These are phyloP conservation scores for Erodium moschatum DNA, from an alignment of 441 rosid genomes.

Conservation along the genomic window DNA sequence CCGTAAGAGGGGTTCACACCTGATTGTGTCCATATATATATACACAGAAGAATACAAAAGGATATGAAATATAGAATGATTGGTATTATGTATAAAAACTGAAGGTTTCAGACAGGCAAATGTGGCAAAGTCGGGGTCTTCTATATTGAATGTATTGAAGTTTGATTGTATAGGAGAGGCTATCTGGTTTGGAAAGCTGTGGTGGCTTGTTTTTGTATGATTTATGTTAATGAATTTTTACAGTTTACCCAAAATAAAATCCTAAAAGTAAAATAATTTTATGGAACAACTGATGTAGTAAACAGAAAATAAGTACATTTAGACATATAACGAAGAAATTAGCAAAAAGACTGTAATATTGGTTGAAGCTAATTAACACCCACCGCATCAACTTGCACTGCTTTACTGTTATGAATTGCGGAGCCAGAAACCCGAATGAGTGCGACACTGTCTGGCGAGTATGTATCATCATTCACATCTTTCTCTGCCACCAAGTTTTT, in stretches of 20 bases:
- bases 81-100: not conserved
- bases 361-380: constrained; percentile 21
- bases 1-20: no score
- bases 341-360: not conserved
- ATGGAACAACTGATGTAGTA: not conserved
- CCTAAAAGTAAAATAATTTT: not conserved
- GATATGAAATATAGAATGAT: no score
- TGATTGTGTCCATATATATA: no score
- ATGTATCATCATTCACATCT: constrained; percentile 65
- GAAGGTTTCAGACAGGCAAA: not conserved
- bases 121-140: not conserved
- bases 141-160: no score
- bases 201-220: not conserved
- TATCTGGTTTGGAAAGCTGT: not conserved
- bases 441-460: constrained; percentile 57
- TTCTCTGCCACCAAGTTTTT: constrained; percentile 50
- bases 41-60: not conserved
- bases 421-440: constrained; percentile 82
- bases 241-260: not conserved
- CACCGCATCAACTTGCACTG: constrained; percentile 86
- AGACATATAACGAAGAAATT: not conserved
- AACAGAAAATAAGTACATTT: not conserved
- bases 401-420: constrained; percentile 58
- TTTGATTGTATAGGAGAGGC: not conserved
- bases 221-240: not conserved